A percentile compares a stretch with the other conserved stretches of the same genome.
Conservation (phyloP, 2,329 filamentous ascomycete species). For the Cytospora paraplurivora region DNA sequence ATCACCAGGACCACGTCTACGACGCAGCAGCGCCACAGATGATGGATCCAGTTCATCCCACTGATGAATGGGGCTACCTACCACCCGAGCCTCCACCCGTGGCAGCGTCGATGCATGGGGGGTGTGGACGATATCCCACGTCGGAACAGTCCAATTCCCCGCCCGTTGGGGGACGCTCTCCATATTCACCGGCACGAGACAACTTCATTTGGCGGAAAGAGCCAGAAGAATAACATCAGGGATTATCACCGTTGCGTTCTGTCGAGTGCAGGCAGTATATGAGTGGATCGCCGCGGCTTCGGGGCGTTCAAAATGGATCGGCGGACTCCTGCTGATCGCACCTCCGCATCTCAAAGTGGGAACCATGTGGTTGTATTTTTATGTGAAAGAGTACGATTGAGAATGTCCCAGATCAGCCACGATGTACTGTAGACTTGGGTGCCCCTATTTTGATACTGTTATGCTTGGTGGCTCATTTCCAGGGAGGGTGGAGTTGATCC, state of each 20-base stretch:
- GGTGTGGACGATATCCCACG: neutral
- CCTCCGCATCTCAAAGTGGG: too few relatives aligned
- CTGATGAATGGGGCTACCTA: neutral
- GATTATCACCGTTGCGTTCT: neutral
- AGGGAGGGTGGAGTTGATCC: too few relatives aligned
- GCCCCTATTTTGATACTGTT: too few relatives aligned
- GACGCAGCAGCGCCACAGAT: neutral
- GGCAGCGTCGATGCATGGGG: neutral
- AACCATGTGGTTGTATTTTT: too few relatives aligned
- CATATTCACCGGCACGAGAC: conserved; percentile 38
- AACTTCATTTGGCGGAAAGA: neutral
- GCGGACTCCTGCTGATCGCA: neutral
- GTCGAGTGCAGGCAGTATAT: neutral
- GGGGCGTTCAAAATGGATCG: neutral
- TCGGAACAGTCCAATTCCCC: neutral
- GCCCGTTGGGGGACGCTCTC: conserved; percentile 30
- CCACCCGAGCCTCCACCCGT: neutral
- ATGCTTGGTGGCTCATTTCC: too few relatives aligned
- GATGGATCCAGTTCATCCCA: neutral
- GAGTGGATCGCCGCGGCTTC: neutral
- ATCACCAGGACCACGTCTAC: neutral
- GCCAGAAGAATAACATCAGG: neutral
- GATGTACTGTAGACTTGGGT: too few relatives aligned
- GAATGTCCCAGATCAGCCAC: neutral
- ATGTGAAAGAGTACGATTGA: too few relatives aligned